These are phyloP conservation scores for Tolypocladium tropicale DNA, from an alignment of 2,329 filamentous ascomycete genomes.

Conservation along the genomic window DNA sequence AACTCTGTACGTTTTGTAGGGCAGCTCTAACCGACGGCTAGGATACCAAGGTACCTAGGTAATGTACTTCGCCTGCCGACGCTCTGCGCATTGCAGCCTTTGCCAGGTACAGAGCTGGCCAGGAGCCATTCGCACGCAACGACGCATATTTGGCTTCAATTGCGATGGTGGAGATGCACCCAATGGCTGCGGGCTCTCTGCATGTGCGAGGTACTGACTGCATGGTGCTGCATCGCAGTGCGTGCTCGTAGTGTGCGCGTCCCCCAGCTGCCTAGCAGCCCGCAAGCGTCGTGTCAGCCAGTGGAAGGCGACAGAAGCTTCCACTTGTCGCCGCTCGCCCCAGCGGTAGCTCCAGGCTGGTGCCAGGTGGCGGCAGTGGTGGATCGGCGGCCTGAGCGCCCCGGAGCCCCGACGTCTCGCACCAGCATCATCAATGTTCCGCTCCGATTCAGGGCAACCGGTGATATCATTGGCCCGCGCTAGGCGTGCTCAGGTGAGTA, in stretches of 20 bases:
- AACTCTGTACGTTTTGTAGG: too few relatives aligned
- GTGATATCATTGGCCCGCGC: conserved; percentile 23
- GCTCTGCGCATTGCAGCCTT: too few relatives aligned
- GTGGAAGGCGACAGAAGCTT: conserved; percentile 22
- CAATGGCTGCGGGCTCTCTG: too few relatives aligned
- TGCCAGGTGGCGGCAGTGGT: background rate
- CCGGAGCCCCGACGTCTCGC: background rate
- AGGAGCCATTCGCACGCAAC: too few relatives aligned
- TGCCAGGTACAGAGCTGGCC: too few relatives aligned
- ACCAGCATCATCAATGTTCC: conserved; percentile 25
- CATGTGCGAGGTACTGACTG: too few relatives aligned
- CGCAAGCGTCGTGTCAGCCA: conserved; percentile 1
- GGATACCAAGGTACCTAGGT: too few relatives aligned
- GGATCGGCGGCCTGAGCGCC: background rate
- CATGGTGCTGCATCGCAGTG: too few relatives aligned
- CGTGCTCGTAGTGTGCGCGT: conserved; percentile 5
- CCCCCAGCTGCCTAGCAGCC: conserved; percentile 4
- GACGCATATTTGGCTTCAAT: too few relatives aligned
- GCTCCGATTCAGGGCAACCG: conserved; percentile 15
- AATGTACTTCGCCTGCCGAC: too few relatives aligned
- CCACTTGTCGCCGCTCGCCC: conserved; percentile 9
- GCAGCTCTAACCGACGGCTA: too few relatives aligned
- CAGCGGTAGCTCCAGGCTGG: conserved; percentile 8
- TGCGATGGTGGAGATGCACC: background rate
- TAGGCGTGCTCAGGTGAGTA: conserved; percentile 5